These are phyloP conservation scores for Plasmodium fragile DNA, from an alignment of 169 alveolate species.

Conservation along the genomic window DNA sequence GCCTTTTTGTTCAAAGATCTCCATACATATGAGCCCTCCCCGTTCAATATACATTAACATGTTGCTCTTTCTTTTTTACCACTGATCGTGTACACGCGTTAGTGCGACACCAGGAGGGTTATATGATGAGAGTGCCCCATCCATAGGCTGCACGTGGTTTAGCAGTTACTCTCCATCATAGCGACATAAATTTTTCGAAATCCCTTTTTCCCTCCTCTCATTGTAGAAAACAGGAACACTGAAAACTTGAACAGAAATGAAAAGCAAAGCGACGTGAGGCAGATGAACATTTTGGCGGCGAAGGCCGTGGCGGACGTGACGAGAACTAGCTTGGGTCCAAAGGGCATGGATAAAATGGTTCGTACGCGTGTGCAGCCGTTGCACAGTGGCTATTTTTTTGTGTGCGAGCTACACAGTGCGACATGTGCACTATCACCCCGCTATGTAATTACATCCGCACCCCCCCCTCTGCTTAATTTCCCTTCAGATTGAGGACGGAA, in stretches of 20 bases:
- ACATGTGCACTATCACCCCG: neutral
- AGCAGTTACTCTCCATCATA: neutral
- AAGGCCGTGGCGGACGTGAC: conserved; percentile 97
- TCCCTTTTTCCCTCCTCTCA: neutral
- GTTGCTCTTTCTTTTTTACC: neutral
- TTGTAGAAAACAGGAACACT: conserved; percentile 77
- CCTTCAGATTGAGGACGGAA: conserved; percentile 92
- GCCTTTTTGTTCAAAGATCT: neutral
- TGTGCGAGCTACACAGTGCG: neutral
- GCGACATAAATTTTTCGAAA: neutral
- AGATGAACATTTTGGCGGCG: conserved; percentile 90
- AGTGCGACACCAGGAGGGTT: neutral
- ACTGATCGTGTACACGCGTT: neutral
- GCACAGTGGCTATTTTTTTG: neutral
- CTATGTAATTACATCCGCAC: neutral
- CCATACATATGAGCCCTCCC: neutral
- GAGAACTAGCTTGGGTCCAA: conserved; percentile 99
- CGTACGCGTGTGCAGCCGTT: neutral
- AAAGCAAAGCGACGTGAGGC: conserved; percentile 87
- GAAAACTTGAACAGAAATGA: conserved; percentile 81
- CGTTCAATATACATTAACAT: neutral
- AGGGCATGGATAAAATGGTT: conserved; percentile 99
- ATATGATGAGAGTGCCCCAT: neutral
- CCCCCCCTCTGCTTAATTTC: neutral
- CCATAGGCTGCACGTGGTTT: neutral